Evolutionary conservation across 345 rosid genomes (phyloP).

Genomic region (Hypericum perforatum): DNA sequence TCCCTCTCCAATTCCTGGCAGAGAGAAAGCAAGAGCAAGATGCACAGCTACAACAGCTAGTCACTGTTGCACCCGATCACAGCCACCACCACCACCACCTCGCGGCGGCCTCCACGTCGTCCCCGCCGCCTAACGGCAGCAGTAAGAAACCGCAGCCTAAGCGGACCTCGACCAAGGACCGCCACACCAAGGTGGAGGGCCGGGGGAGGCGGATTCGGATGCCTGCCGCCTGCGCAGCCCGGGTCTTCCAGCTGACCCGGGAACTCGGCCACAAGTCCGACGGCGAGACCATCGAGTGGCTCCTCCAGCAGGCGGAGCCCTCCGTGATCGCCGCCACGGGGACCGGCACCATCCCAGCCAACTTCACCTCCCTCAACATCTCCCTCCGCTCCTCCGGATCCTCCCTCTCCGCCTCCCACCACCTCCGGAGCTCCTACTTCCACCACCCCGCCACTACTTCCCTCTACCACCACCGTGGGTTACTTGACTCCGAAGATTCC

Average conservation of each 20-base stretch:
- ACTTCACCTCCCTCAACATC: conserved; percentile 79
- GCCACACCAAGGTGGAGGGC: conserved; percentile 95
- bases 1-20: conserved; percentile 62
- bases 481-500: too few species aligned
- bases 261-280: conserved; percentile 89
- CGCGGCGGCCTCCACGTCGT: conserved; percentile 7
- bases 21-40: conserved; percentile 29
- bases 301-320: conserved; percentile 88
- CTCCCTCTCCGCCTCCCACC: conserved; percentile 59
- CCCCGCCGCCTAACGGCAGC: conserved; percentile 17
- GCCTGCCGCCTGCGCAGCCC: conserved; percentile 87
- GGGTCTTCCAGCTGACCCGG: conserved; percentile 86
- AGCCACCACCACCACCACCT: conserved; percentile 1
- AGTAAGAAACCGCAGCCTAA: conserved; percentile 71
- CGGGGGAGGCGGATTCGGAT: conserved; percentile 95
- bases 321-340: conserved; percentile 89
- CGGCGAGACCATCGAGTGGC: conserved; percentile 87
- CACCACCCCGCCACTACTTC: conserved; percentile 23
- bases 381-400: conserved; percentile 79
- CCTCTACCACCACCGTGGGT: too few species aligned
- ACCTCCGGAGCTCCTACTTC: conserved; percentile 38
- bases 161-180: conserved; percentile 65
- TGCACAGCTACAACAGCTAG: conserved; percentile 11
- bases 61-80: too few species aligned
- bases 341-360: conserved; percentile 87